Evolutionary conservation across 805 yeast species (phyloP).

Genomic region (Pichia occidentalis): DNA sequence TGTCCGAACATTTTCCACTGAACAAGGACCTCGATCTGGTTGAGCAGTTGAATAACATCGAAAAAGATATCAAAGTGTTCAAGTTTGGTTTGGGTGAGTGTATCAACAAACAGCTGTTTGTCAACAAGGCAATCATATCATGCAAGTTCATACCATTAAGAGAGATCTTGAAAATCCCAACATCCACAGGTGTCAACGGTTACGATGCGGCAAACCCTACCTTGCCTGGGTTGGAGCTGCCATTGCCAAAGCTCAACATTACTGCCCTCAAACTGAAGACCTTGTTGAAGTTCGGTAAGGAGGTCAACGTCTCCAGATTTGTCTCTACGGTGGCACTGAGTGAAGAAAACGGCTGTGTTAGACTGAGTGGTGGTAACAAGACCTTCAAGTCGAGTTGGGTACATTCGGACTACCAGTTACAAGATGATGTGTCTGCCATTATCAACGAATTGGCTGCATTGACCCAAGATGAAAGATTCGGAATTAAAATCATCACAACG

Average conservation of each 20-base stretch:
- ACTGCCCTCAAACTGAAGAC: conserved; percentile 63
- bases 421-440: conserved; percentile 39
- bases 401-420: conserved; percentile 67
- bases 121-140: conserved; percentile 63
- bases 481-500: conserved; percentile 58
- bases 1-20: conserved; percentile 58
- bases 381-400: conserved; percentile 78
- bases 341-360: conserved; percentile 48
- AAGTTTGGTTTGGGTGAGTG: conserved; percentile 78
- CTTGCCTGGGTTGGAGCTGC: conserved; percentile 68
- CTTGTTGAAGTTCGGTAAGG: conserved; percentile 47
- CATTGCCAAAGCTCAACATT: conserved; percentile 67
- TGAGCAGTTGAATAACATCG: conserved; percentile 39
- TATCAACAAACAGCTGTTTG: conserved; percentile 69
- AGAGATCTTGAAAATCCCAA: conserved; percentile 53
- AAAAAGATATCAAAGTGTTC: conserved; percentile 51
- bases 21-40: conserved; percentile 28
- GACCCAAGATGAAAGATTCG: conserved; percentile 62
- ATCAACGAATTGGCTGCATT: conserved; percentile 51
- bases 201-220: conserved; percentile 57
- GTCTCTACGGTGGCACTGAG: conserved; percentile 64
- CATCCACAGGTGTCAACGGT: conserved; percentile 62
- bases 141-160: conserved; percentile 71
- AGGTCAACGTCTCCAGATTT: conserved; percentile 68
- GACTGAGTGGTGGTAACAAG: conserved; percentile 75